Base-by-base conservation (phyloP, 2,329 filamentous ascomycete species). In the Aspergillus unguis region DNA sequence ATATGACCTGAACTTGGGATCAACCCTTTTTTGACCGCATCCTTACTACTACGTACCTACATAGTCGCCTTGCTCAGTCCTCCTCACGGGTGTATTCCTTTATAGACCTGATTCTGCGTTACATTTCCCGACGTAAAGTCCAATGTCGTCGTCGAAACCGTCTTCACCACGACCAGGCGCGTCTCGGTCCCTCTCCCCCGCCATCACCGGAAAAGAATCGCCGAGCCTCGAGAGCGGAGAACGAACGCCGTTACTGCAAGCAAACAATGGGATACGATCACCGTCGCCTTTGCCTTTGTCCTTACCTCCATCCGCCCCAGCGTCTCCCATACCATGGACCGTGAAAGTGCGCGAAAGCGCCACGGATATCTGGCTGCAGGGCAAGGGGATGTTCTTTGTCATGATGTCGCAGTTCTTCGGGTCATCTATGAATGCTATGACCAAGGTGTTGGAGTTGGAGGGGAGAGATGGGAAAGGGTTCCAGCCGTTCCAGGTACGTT, bases 381-480 rank as follows among this genome's bases (percentile, higher is more conserved):
- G 94, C 63, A 85, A 86, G 59, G 88, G 88, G 2, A 80, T 92
- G 23, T 75, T 87, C 25, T 76, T 91, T 41, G 88, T 96, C 40
- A 76, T 91, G 17, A 56, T 86, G 2, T 82, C 90, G 0, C 90
- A 95, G 70, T 75, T 94, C 33, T 96, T 96, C 62, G 90, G 86
- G 1, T 85, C 87, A 0, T 71, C 88, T 48, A 96, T 96, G 92
- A 95, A 94, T 67, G 82, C 95, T 7, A 84, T 85, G 37, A 88
- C 90, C 0, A 80, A 90, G 23, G 70, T 92, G 8, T 75, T 96
- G 36, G 89, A 95, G 67, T 77, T 81, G 33, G 77, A 83, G 59
- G 82, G 82, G 8, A 77, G 87, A 17, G 77, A 87, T 58, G 86
- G 83, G 50, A 78, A 85, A 43, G 83, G 83, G 2, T 86, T 95